Conservation (phyloP, 345 rosid genomes). For the Syzygium aqueum region DNA sequence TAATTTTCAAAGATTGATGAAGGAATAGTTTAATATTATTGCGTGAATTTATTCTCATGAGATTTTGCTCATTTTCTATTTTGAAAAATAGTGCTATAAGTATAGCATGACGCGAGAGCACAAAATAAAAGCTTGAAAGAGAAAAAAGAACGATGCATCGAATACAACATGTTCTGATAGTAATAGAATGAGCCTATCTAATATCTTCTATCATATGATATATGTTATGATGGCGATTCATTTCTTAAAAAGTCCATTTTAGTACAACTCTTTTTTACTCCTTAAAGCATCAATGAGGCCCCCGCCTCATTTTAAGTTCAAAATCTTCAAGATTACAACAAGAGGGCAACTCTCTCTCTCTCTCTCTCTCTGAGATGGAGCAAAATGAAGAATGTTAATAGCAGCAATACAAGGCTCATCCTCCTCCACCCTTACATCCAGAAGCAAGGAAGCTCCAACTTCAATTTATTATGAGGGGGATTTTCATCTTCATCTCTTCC, state of each 20-base stretch:
- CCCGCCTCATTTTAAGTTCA: not conserved
- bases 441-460: constrained; percentile 60
- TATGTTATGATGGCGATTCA: not conserved
- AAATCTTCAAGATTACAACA: constrained; percentile 13
- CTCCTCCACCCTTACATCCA: constrained; percentile 88
- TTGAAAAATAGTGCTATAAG: not conserved
- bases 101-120: not conserved
- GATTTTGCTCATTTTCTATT: not conserved
- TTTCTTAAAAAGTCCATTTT: not conserved
- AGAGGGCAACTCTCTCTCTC: constrained; percentile 3
- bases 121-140: not conserved
- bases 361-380: too few relatives aligned
- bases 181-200: too few relatives aligned
- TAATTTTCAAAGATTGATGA: too few relatives aligned
- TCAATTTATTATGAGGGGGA: too few relatives aligned
- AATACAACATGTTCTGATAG: not conserved
- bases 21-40: too few relatives aligned
- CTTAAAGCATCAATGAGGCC: not conserved
- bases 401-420: constrained; percentile 80
- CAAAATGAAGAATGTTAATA: constrained; percentile 34
- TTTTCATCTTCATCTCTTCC: too few relatives aligned
- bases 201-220: not conserved
- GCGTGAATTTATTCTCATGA: too few relatives aligned
- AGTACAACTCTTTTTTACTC: not conserved
- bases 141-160: too few relatives aligned